Evolutionary conservation across 495 filamentous ascomycete species (phyloP), one percentile per base, ranked within the genome.

Genomic region (Penicillium samsonianum): DNA sequence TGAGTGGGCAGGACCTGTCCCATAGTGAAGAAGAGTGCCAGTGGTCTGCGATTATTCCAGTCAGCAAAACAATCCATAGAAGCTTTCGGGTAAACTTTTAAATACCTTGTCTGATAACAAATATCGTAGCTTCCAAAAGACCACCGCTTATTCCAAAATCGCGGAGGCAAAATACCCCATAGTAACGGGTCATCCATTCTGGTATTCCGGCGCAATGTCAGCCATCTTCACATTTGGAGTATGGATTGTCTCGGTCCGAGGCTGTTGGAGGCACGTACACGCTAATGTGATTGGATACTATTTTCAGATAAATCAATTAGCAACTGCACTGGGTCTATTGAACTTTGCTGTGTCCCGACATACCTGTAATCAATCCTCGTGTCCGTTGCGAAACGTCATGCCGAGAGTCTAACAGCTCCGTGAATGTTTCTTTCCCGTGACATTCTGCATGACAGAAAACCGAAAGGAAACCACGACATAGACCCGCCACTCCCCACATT

Each of bases 151-250:
- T 91, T 90, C 62, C 80, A 82, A 1, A 92, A 88, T 41, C 80
- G 74, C 22, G 87, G 69, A 5, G 94, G 94, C 8, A 98, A 78
- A 16, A 90, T 78, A 35, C 92, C 93, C 91, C 92, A 98, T 50
- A 96, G 83, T 43, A 97, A 70, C 9, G 94, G 94, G 77, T 98
- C 94, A 74, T 98, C 94, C 64, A 97, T 77, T 44, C 93, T 98
- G 68, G 47, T 60, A 30, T 53, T 45, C 42, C 62, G 47, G 57
- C 51, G 57, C 22, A 55, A 53, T 60, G 71, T 77, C 67, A 77
- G 70, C 53, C 49, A 53, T 59, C 48, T 67, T 61, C 57, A 43
- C 22, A 23, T 48, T 56, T 43, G 42, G n/a, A 14, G 26, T 50
- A 43, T 33, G 42, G 22, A 46, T 31, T 26, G 47, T 42, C 59